Conservation (phyloP, 768 basidiomycete genomes). For the Pleurotus sapidus region DNA sequence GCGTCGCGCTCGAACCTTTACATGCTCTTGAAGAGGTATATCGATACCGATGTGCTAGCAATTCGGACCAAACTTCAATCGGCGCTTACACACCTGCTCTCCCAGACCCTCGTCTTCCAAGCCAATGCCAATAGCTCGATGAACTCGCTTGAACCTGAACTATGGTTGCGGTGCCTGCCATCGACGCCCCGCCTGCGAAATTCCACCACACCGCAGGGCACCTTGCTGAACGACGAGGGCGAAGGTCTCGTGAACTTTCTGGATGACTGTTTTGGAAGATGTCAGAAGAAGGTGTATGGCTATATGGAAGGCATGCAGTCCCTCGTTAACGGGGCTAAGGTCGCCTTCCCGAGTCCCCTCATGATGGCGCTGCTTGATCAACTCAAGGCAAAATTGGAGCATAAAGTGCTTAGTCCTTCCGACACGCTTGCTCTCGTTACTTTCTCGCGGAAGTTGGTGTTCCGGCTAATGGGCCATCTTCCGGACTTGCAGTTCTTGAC, state of each 20-base stretch:
- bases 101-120: conserved; percentile 75
- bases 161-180: conserved; percentile 76
- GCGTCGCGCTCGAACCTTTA: conserved; percentile 65
- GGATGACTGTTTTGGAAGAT: conserved; percentile 84
- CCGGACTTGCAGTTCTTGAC: conserved; percentile 38
- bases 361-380: conserved; percentile 82
- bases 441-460: conserved; percentile 63
- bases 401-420: conserved; percentile 50
- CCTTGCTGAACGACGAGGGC: conserved; percentile 52
- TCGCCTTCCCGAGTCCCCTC: conserved; percentile 63
- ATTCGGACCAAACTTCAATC: conserved; percentile 43
- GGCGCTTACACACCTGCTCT: conserved; percentile 66
- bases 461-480: conserved; percentile 55
- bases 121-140: conserved; percentile 46
- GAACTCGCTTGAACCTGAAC: conserved; percentile 47
- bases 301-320: conserved; percentile 74
- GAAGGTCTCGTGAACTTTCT: conserved; percentile 63
- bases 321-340: conserved; percentile 22
- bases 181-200: conserved; percentile 29
- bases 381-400: conserved; percentile 61
- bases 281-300: conserved; percentile 77
- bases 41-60: conserved; percentile 44
- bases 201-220: conserved; percentile 48
- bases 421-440: conserved; percentile 60
- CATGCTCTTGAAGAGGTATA: conserved; percentile 67